Evolutionary conservation across 2,329 filamentous ascomycete species (phyloP).

Genomic region (Taxawa tesnikishii): DNA sequence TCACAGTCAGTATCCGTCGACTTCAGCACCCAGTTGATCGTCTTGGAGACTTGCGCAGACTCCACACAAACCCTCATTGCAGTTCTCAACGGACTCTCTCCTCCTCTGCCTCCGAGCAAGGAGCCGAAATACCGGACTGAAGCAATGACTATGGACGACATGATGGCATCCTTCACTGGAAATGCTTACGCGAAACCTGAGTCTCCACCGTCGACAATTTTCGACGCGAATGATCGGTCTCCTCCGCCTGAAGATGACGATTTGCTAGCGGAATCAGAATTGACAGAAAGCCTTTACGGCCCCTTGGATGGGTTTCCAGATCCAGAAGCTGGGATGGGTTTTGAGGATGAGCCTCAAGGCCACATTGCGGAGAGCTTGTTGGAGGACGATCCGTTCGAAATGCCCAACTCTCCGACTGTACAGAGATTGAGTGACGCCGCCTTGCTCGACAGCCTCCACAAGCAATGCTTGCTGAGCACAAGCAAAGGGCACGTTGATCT

Average conservation of each 20-base stretch:
- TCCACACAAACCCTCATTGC: constrained; percentile 86
- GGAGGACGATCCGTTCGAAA: constrained; percentile 24
- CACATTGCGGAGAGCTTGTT: constrained; percentile 23
- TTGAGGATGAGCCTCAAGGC: constrained; percentile 9
- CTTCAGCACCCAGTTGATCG: constrained; percentile 71
- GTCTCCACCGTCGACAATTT: constrained; percentile 45
- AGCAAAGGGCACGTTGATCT: constrained; percentile 13
- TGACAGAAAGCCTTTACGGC: constrained; percentile 19
- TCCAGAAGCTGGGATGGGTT: constrained; percentile 10
- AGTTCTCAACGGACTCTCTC: constrained; percentile 66
- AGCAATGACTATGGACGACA: constrained; percentile 70
- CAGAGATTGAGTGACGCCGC: constrained; percentile 17
- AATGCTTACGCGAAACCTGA: constrained; percentile 60
- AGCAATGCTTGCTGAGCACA: constrained; percentile 14
- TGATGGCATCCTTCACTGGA: constrained; percentile 81
- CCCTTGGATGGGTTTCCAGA: constrained; percentile 17
- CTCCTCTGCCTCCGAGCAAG: constrained; percentile 70
- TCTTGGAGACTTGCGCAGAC: constrained; percentile 91
- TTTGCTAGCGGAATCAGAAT: constrained; percentile 21
- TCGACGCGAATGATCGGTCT: constrained; percentile 18
- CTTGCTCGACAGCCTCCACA: constrained; percentile 17
- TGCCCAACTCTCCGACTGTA: constrained; percentile 16
- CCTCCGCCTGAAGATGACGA: constrained; percentile 14
- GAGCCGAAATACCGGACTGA: constrained; percentile 79
- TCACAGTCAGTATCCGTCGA: constrained; percentile 66